Conservation (phyloP, 257 asterid genomes). For the Solanum acaule region DNA sequence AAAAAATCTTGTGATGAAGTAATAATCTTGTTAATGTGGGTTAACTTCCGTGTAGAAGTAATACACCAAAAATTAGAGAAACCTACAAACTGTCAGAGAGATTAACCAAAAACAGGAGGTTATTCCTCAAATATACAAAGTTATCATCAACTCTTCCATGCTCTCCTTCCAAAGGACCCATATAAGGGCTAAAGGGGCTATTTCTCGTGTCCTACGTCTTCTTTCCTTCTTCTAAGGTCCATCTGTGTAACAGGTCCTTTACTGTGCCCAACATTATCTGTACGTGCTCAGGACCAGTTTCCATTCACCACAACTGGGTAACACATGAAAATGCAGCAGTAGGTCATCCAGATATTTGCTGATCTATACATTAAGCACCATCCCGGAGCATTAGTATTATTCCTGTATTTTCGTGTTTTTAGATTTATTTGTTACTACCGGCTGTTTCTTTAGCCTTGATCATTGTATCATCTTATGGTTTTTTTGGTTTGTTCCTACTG, state of each 20-base stretch:
- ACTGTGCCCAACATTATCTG: background rate
- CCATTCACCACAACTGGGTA: background rate
- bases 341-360: background rate
- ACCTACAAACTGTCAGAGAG: background rate
- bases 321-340: background rate
- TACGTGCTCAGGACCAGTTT: background rate
- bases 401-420: background rate
- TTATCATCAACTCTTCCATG: background rate
- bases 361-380: background rate
- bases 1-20: background rate
- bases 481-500: background rate
- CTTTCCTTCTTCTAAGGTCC: background rate
- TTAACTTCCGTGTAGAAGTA: background rate
- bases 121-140: background rate
- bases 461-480: background rate
- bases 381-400: background rate
- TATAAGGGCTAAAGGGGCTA: background rate
- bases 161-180: background rate
- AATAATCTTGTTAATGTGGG: background rate
- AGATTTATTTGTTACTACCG: background rate
- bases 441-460: background rate
- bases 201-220: background rate
- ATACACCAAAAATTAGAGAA: background rate
- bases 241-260: background rate
- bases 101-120: background rate